Percentiles rank a stretch among this genome's conserved stretches.
These are phyloP conservation scores for Aureoboletus auriporus DNA, from an alignment of 768 basidiomycete genomes.

Conservation along the genomic window DNA sequence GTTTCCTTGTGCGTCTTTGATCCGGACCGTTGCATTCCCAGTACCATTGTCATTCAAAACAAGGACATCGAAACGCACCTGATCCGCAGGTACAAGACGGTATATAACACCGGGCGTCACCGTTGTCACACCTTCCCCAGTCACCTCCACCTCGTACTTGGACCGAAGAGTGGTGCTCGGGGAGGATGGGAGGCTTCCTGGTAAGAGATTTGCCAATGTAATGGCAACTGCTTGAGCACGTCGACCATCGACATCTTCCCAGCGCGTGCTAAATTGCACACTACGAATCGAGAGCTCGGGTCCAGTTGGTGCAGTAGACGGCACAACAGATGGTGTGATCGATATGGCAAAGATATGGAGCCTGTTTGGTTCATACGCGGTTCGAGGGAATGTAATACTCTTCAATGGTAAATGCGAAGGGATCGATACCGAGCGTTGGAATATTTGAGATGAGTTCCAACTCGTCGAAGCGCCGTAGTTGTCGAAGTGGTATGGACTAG, in stretches of 20 bases:
- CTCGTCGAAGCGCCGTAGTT: conserved; percentile 31
- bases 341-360: conserved; percentile 47
- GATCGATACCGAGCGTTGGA: conserved; percentile 42
- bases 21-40: conserved; percentile 27
- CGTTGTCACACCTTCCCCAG: conserved; percentile 39
- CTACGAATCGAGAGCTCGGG: conserved; percentile 38
- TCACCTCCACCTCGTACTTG: conserved; percentile 34
- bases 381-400: conserved; percentile 42
- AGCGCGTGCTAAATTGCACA: conserved; percentile 43
- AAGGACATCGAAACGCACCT: conserved; percentile 45
- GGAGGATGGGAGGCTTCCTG: conserved; percentile 26
- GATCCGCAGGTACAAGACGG: conserved; percentile 50
- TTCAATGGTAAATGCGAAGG: conserved; percentile 37
- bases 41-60: conserved; percentile 32
- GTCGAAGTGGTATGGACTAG: conserved; percentile 45
- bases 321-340: conserved; percentile 31
- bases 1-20: conserved; percentile 34
- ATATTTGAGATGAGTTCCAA: conserved; percentile 42
- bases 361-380: conserved; percentile 24
- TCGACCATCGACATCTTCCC: conserved; percentile 36
- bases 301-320: conserved; percentile 17
- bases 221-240: conserved; percentile 49
- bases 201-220: conserved; percentile 48
- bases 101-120: conserved; percentile 37
- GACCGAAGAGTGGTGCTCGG: conserved; percentile 30